phyloP scores from a whole-genome alignment of 208 protist genomes.

The Hexamita inflata region DNA sequence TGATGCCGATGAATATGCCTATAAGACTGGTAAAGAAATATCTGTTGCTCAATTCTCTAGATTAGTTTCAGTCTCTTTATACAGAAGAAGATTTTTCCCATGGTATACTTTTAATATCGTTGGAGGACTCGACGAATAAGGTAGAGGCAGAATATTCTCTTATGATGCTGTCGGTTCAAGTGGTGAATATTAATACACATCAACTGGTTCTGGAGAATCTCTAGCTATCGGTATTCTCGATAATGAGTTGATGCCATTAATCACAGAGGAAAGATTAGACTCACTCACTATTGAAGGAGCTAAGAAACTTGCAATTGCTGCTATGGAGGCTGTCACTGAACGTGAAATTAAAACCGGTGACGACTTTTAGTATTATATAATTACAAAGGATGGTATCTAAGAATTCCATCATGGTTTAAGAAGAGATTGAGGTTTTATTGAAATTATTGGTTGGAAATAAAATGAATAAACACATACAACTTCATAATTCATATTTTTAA shows the following conservation, averaged over 20 bases:
- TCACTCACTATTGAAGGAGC: background rate
- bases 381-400: too few species aligned
- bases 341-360: conserved; percentile 22
- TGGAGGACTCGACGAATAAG: conserved; percentile 1
- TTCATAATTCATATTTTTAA: too few species aligned
- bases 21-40: background rate
- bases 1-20: background rate
- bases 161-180: conserved; percentile 11
- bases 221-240: background rate
- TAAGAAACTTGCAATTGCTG: background rate
- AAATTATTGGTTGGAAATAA: too few species aligned
- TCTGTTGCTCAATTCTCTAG: background rate
- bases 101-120: conserved; percentile 23
- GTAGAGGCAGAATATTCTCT: background rate
- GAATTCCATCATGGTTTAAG: too few species aligned
- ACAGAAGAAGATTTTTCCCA: conserved; percentile 19
- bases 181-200: background rate
- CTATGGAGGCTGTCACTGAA: background rate
- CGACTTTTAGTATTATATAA: too few species aligned
- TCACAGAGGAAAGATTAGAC: background rate
- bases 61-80: background rate
- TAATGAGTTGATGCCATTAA: background rate
- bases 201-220: background rate
- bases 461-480: too few species aligned
- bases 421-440: too few species aligned